Conservation (phyloP, 108 stramenopile species). For the Epithemia pelagica region DNA sequence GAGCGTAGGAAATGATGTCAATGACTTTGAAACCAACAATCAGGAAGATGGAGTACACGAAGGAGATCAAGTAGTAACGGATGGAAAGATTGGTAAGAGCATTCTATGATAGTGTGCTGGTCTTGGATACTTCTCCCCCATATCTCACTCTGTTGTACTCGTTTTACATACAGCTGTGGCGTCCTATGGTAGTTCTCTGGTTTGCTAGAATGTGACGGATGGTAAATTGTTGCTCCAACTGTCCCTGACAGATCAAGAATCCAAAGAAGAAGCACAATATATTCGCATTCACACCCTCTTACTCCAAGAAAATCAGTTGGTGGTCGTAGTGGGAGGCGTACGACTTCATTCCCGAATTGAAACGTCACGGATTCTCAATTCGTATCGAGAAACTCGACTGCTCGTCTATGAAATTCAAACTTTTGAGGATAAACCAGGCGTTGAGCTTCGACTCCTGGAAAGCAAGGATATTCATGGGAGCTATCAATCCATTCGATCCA, state of each 20-base stretch:
- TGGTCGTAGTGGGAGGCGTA: slow-evolving; percentile 11
- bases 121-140: too few relatives aligned
- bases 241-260: slow-evolving; percentile 12
- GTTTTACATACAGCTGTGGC: slow-evolving; percentile 15
- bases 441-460: neutral
- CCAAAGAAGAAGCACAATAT: too few relatives aligned
- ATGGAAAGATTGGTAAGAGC: slow-evolving; percentile 26
- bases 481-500: slow-evolving; percentile 17
- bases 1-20: slow-evolving; percentile 2
- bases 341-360: neutral
- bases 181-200: slow-evolving; percentile 31
- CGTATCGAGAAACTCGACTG: slow-evolving; percentile 22
- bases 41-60: slow-evolving; percentile 47
- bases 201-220: slow-evolving; percentile 15
- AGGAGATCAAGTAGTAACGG: slow-evolving; percentile 41
- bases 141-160: too few relatives aligned
- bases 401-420: slow-evolving; percentile 20
- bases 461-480: slow-evolving; percentile 21
- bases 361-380: slow-evolving; percentile 9
- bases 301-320: slow-evolving; percentile 1
- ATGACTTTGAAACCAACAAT: slow-evolving; percentile 46
- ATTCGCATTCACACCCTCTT: neutral
- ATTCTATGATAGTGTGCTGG: too few relatives aligned
- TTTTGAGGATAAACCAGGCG: slow-evolving; percentile 9
- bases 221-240: slow-evolving; percentile 19